A percentile compares a stretch with the other conserved stretches of the same genome.
phyloP scores from a whole-genome alignment of 2,329 filamentous ascomycete species.

The Ascochyta pisi region DNA sequence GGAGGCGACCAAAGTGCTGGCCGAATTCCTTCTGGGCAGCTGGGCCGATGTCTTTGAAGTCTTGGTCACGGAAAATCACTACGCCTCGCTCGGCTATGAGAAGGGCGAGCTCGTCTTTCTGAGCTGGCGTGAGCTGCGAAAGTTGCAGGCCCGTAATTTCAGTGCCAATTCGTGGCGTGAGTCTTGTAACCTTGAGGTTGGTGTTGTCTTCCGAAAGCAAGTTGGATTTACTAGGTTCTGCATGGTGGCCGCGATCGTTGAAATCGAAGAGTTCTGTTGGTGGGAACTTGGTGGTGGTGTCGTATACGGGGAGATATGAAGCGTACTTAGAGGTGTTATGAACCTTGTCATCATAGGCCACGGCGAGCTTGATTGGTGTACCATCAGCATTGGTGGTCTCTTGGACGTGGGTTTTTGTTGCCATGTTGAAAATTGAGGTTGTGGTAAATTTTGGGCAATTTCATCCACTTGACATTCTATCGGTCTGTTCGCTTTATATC shows the following conservation, averaged over 20 bases:
- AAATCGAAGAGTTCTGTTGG: constrained; percentile 53
- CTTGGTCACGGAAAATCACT: constrained; percentile 56
- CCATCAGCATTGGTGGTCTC: constrained; percentile 29
- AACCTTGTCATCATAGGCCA: constrained; percentile 32
- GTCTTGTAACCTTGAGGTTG: constrained; percentile 27
- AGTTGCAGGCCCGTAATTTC: constrained; percentile 51
- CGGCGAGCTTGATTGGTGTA: constrained; percentile 29
- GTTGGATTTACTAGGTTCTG: constrained; percentile 54
- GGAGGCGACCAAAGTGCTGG: constrained; percentile 50
- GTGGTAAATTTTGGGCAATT: background rate
- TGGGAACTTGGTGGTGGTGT: constrained; percentile 48
- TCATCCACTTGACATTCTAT: background rate
- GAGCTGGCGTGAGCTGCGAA: constrained; percentile 50
- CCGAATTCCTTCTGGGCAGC: constrained; percentile 54
- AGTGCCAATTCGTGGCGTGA: constrained; percentile 38
- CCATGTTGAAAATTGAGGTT: constrained; percentile 7
- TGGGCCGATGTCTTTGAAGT: constrained; percentile 56
- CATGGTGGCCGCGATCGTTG: constrained; percentile 50
- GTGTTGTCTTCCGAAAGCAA: constrained; percentile 45
- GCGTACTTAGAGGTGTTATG: constrained; percentile 43
- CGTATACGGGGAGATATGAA: constrained; percentile 46
- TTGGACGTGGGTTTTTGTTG: constrained; percentile 22
- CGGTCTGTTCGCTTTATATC: no score
- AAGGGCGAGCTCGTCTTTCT: constrained; percentile 57
- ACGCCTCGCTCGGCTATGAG: constrained; percentile 48